A percentile compares a stretch with the other conserved stretches of the same genome.
Conservation (phyloP, 352 stramenopile species). For the Pythium phragmiticola region DNA sequence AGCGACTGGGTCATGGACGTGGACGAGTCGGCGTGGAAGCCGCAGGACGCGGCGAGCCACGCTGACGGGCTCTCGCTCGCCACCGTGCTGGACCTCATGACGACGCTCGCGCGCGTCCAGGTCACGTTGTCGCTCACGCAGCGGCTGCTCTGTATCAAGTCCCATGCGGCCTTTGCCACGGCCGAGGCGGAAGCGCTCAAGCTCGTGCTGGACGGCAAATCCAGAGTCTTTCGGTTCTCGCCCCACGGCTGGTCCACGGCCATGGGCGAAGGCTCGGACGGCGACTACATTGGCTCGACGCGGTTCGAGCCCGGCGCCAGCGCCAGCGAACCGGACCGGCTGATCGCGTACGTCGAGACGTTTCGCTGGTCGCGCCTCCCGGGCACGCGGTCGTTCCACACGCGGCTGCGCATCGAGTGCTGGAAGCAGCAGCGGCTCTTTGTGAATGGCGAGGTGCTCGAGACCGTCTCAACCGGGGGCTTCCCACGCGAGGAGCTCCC, state of each 20-base stretch:
- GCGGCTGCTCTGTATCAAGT: conserved; percentile 38
- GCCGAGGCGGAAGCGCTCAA: conserved; percentile 36
- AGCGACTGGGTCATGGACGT: conserved; percentile 54
- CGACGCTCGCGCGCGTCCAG: conserved; percentile 44
- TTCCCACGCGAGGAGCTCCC: conserved; percentile 37
- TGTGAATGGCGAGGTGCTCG: conserved; percentile 48
- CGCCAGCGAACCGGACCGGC: conserved; percentile 19
- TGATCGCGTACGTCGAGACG: conserved; percentile 51
- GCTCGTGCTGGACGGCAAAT: conserved; percentile 58
- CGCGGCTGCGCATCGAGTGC: conserved; percentile 45
- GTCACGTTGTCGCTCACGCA: conserved; percentile 41
- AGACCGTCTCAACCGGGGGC: conserved; percentile 25
- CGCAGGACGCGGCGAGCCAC: conserved; percentile 12
- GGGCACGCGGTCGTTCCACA: conserved; percentile 35
- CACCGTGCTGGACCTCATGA: conserved; percentile 45
- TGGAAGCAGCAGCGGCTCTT: conserved; percentile 39
- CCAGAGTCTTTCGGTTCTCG: conserved; percentile 56
- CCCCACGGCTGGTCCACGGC: conserved; percentile 49
- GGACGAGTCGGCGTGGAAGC: conserved; percentile 42
- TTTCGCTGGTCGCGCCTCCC: conserved; percentile 33
- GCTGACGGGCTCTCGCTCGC: conserved; percentile 37
- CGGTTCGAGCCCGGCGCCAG: conserved; percentile 31
- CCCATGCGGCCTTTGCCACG: conserved; percentile 31
- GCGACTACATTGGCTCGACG: conserved; percentile 66
- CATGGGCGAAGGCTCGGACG: conserved; percentile 27